phyloP scores from a whole-genome alignment of 495 filamentous ascomycete genomes.

The Schizothecium vesticola region DNA sequence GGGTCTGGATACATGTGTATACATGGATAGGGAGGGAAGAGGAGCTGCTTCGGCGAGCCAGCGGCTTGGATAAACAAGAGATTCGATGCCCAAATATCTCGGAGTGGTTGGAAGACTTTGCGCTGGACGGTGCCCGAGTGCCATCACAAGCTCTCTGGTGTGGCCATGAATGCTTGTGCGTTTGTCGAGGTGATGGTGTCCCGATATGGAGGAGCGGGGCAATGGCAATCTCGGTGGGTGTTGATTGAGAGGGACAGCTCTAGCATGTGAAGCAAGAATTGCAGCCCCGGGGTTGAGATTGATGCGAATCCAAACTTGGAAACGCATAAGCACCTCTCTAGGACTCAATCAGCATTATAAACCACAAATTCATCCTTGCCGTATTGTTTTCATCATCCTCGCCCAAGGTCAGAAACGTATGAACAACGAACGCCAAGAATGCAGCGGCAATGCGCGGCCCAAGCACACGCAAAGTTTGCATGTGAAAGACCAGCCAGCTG shows the following conservation, averaged over 20 bases:
- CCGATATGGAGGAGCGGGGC: slow-evolving; percentile 3
- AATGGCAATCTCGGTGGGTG: neutral
- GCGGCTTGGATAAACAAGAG: neutral
- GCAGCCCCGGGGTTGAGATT: neutral
- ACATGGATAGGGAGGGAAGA: too few relatives aligned
- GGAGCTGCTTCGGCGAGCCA: neutral
- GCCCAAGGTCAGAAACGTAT: neutral
- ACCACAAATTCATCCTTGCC: neutral
- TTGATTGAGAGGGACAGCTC: neutral
- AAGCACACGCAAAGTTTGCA: slow-evolving; percentile 9
- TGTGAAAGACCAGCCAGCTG: slow-evolving; percentile 14
- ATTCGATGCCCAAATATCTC: neutral
- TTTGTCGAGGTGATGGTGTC: neutral
- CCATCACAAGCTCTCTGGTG: neutral
- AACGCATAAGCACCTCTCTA: neutral
- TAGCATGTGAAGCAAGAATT: slow-evolving; percentile 2
- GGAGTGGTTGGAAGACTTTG: neutral
- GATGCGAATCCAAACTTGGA: neutral
- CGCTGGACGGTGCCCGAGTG: neutral
- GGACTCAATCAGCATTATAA: neutral
- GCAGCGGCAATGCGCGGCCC: slow-evolving; percentile 10
- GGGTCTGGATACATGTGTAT: neutral
- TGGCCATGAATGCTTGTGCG: too few relatives aligned
- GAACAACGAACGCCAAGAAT: neutral
- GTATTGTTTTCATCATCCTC: neutral